phyloP scores from a whole-genome alignment of 2,329 filamentous ascomycete genomes.

The Venturia oleaginea region DNA sequence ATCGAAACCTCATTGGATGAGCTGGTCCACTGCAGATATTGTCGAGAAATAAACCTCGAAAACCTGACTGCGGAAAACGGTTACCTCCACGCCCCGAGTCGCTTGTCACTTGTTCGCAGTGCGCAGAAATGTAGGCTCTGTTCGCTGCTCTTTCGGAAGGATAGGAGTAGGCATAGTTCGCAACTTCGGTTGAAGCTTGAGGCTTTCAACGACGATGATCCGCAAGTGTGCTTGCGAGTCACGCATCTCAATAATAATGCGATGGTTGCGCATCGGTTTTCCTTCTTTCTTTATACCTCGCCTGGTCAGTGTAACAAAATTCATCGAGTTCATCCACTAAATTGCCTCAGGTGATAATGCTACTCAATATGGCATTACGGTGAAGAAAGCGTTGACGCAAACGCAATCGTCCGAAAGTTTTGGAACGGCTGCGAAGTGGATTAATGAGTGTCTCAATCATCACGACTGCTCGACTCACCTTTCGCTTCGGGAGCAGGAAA shows the following conservation, averaged over 20 bases:
- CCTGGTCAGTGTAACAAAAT: not conserved
- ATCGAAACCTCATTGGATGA: conserved; percentile 2
- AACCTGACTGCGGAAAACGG: not conserved
- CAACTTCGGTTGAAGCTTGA: conserved; percentile 7
- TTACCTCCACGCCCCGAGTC: conserved; percentile 12
- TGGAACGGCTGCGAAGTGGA: conserved; percentile 9
- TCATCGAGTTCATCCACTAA: not conserved
- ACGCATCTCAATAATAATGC: not conserved
- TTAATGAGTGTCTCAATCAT: conserved; percentile 7
- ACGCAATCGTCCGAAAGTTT: conserved; percentile 5
- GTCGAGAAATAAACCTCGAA: conserved; percentile 10
- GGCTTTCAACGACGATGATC: conserved; percentile 8
- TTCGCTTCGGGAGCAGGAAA: conserved; percentile 9
- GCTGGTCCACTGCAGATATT: conserved; percentile 11
- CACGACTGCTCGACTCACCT: conserved; percentile 11
- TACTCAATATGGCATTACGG: conserved; percentile 10
- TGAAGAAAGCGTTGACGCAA: not conserved
- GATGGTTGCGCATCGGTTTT: not conserved
- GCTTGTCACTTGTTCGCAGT: conserved; percentile 10
- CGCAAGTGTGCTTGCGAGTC: conserved; percentile 8
- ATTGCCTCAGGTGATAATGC: conserved; percentile 8
- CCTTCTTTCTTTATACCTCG: conserved; percentile 11
- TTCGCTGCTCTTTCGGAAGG: conserved; percentile 13
- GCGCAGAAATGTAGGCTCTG: conserved; percentile 14
- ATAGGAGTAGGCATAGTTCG: conserved; percentile 11